Evolutionary conservation across 2,329 filamentous ascomycete genomes (phyloP), one percentile per base, ranked within the genome.

Genomic region (Cyphellophora attinorum): DNA sequence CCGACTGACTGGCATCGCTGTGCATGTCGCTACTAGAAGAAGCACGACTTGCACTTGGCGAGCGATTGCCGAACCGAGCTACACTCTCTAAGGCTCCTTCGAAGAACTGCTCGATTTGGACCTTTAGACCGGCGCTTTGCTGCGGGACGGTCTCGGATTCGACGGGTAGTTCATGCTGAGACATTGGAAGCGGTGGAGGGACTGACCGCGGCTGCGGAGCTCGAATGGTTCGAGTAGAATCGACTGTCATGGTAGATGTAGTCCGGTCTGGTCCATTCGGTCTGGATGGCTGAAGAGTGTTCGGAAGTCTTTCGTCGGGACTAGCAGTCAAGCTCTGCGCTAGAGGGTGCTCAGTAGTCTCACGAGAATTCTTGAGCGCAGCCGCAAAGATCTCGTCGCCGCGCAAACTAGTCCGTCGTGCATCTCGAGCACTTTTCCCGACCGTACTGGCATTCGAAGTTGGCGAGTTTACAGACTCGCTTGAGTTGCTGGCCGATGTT

Each of bases 311-410:
- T 15, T 46, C 39, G 11, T 79, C 74, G 1, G 81, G 82, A 50
- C 77, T 83, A 12, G 74, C 81, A 21, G 74, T 77, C 31, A 83
- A 71, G 52, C 81, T 88, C 47, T 84, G 79, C 12, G 82, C 76
- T 27, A 89, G 60, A 13, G 83, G 82, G 54, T 89, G 83, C 34
- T 85, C 80, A 31, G 61, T 59, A 34, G 70, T 67, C 47, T 67
- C 61, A 41, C 64, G 58, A 28, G 65, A 65, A 30, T 61, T 55
- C 40, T 66, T 67, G 27, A 73, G 53, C 5, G 65, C 61, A 19
- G 68, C 61, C 33, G 62, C 59, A n/a, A 74, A 61, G 23, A 64
- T 59, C 40, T 80, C 74, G 37, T 78, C 74, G 4, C 69, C 70
- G 32, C 68, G 64, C 30, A 80, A 51, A 49, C 76, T 81, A 6